Evolutionary conservation across 352 stramenopile genomes (phyloP).

Genomic region (Thraustochytrium sp.): DNA sequence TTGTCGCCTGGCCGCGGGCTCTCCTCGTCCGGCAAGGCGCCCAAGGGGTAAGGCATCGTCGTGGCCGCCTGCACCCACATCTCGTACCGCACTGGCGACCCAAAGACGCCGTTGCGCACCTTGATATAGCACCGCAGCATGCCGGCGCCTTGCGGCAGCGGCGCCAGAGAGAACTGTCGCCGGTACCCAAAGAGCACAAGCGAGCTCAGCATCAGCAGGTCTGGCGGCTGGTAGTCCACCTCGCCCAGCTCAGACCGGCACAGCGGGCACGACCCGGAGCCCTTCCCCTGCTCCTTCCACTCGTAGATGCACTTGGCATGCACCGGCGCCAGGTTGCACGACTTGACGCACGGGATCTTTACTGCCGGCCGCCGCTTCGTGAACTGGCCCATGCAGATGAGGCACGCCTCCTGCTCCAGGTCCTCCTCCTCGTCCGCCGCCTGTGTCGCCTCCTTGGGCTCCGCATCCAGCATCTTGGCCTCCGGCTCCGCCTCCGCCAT

Average conservation of each 20-base stretch:
- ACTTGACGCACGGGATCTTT: constrained; percentile 2
- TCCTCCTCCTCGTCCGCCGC: neutral
- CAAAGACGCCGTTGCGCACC: constrained; percentile 27
- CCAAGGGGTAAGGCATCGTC: constrained; percentile 16
- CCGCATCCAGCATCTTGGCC: neutral
- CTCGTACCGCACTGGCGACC: constrained; percentile 41
- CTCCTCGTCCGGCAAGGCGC: neutral
- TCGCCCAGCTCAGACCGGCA: constrained; percentile 8
- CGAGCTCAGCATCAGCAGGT: constrained; percentile 19
- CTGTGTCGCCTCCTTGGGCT: neutral
- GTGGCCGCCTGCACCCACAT: constrained; percentile 28
- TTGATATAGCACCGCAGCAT: constrained; percentile 40
- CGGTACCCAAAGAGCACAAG: constrained; percentile 12
- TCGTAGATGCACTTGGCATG: constrained; percentile 46
- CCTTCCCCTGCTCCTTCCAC: constrained; percentile 42
- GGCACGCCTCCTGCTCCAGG: constrained; percentile 11
- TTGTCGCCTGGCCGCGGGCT: neutral
- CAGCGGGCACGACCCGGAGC: constrained; percentile 10
- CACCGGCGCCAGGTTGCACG: constrained; percentile 31
- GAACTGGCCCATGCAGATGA: constrained; percentile 37
- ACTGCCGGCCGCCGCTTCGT: constrained; percentile 34
- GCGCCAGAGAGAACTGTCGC: constrained; percentile 32
- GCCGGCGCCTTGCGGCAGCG: neutral
- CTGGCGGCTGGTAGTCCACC: constrained; percentile 29
- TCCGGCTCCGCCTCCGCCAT: neutral